Evolutionary conservation across 495 filamentous ascomycete species (phyloP), one percentile per base, ranked within the genome.

Genomic region (Tetracladium marchalianum): DNA sequence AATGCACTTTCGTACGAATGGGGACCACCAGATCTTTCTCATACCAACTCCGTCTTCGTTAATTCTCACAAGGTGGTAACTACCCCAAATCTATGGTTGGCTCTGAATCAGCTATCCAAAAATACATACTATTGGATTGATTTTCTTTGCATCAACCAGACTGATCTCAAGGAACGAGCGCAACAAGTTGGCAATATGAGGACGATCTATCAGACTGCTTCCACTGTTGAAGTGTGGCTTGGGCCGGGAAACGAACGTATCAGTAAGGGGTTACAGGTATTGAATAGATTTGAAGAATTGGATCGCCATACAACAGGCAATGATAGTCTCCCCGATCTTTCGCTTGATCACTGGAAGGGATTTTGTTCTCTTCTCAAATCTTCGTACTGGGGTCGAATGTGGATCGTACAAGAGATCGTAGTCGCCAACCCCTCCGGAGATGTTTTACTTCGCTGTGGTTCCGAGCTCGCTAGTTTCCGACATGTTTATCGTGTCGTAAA

Each of bases 71-170:
- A 46, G 27, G 13, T 50, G 19, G 15, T 27, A 12, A 33, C 42
- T 18, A 36, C 47, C 10, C 31, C 43, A 34, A 39, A 49, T 40
- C 32, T 46, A 16, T 17, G 47, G 39, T 10, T 46, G 31, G 31
- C 37, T 35, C 35, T 51, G 32, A 38, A 31, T 31, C 34, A 37
- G 24, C 37, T 46, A 37, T 33, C 39, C 24, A n/a, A 42, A 37
- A 18, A 33, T 10, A 13, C 33, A 46, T 33, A 11, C 15, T 52
- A 50, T 33, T 62, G 59, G 59, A 55, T 62, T 18, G 59, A 60
- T 41, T 46, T 54, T 17, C 35, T 62, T 9, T 62, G 59, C 40
- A 54, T 62, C 39, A 53, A 62, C 34, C 59, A 62, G 18, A 41
- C 42, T 17, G 56, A 62, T 38, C 18, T 46, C 11, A 41, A 43